These are phyloP conservation scores for Aspergillus neoniger DNA, from an alignment of 2,329 filamentous ascomycete genomes.

Conservation along the genomic window DNA sequence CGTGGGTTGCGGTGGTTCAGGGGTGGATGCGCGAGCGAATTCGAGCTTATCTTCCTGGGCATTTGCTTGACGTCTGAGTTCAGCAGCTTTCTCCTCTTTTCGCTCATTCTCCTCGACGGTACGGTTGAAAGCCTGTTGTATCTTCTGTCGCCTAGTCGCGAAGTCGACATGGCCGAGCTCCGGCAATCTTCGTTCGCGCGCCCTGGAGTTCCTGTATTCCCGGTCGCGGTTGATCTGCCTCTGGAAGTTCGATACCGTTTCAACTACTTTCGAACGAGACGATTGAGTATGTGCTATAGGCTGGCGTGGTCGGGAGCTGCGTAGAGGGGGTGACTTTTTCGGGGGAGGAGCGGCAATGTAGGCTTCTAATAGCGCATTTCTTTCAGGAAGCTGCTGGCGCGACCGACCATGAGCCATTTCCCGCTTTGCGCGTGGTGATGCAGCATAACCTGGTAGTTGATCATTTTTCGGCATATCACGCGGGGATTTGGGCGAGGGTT, in stretches of 20 bases:
- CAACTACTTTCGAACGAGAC: conserved; percentile 67
- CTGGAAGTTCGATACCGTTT: conserved; percentile 54
- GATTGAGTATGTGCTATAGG: conserved; percentile 74
- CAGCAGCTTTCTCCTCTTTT: conserved; percentile 60
- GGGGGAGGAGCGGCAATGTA: conserved; percentile 71
- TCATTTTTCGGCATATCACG: conserved; percentile 29
- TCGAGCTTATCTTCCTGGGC: conserved; percentile 54
- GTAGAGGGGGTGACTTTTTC: conserved; percentile 74
- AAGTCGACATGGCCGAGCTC: conserved; percentile 79
- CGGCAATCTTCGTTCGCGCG: conserved; percentile 51
- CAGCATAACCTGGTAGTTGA: conserved; percentile 28
- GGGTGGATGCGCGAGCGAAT: conserved; percentile 30
- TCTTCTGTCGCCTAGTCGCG: conserved; percentile 75
- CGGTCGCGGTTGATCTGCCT: conserved; percentile 37
- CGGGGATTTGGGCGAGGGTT: conserved; percentile 38
- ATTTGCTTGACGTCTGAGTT: conserved; percentile 46
- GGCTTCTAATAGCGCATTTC: conserved; percentile 66
- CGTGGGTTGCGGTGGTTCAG: conserved; percentile 24
- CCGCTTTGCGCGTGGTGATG: conserved; percentile 39
- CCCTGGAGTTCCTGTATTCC: conserved; percentile 34
- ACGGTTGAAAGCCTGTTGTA: conserved; percentile 81
- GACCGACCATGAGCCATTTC: conserved; percentile 34
- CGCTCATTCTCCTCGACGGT: conserved; percentile 69
- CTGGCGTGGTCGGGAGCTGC: conserved; percentile 79
- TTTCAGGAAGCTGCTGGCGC: conserved; percentile 46